Evolutionary conservation across 345 rosid species (phyloP).

Genomic region (Camelina hispida): DNA sequence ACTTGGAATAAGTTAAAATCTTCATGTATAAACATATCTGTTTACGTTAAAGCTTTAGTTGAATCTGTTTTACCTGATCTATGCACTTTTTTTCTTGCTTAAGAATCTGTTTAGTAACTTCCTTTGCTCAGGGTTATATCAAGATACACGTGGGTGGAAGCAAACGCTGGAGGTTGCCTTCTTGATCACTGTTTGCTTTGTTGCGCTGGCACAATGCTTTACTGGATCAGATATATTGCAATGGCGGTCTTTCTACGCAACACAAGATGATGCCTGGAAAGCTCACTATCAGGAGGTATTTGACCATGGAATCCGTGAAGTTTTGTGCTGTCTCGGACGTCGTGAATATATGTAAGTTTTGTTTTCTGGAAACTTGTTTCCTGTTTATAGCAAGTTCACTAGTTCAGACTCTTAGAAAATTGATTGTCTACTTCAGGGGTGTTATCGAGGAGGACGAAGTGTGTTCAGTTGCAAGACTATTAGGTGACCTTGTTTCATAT

Average conservation of each 20-base stretch:
- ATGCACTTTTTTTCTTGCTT: conserved; percentile 25
- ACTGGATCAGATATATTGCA: conserved; percentile 75
- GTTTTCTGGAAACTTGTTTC: background rate
- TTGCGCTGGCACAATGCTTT: conserved; percentile 72
- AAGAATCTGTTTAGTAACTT: conserved; percentile 31
- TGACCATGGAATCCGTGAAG: conserved; percentile 95
- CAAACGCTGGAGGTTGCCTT: conserved; percentile 53
- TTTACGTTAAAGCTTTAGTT: background rate
- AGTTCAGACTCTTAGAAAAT: conserved; percentile 9
- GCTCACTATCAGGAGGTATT: conserved; percentile 92
- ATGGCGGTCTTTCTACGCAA: conserved; percentile 87
- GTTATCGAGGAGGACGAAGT: conserved; percentile 85
- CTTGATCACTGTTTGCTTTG: conserved; percentile 54
- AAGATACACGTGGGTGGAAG: conserved; percentile 59
- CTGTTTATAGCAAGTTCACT: conserved; percentile 10
- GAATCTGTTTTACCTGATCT: too few relatives aligned
- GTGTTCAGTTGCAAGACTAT: conserved; percentile 74
- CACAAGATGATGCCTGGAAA: conserved; percentile 91
- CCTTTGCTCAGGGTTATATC: conserved; percentile 49
- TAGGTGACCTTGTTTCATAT: conserved; percentile 93
- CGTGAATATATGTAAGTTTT: conserved; percentile 77
- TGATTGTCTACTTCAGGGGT: conserved; percentile 52
- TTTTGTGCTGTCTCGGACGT: conserved; percentile 91
- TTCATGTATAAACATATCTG: background rate
- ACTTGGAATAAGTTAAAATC: conserved; percentile 2